phyloP scores from a whole-genome alignment of 805 yeast species.

The Tanozyma kutaoensis region DNA sequence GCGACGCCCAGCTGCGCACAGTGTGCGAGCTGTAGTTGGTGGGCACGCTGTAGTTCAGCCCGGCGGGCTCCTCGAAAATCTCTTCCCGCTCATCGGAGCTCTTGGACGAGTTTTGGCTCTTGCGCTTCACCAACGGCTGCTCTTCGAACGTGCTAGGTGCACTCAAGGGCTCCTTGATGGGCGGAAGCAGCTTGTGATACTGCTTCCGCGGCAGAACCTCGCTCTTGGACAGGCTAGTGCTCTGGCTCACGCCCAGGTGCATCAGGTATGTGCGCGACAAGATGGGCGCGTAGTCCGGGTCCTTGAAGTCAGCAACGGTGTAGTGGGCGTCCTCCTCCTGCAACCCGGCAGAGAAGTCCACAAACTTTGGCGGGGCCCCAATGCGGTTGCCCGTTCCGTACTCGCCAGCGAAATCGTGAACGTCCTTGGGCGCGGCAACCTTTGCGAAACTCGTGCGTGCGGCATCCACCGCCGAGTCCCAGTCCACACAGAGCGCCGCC shows the following conservation, averaged over 20 bases:
- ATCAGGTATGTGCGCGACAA: slow-evolving; percentile 7
- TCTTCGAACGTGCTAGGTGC: too few relatives aligned
- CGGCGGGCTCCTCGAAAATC: too few relatives aligned
- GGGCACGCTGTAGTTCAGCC: slow-evolving; percentile 23
- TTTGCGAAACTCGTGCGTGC: slow-evolving; percentile 56
- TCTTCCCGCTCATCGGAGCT: too few relatives aligned
- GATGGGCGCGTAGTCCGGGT: slow-evolving; percentile 16
- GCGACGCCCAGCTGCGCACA: slow-evolving; percentile 29
- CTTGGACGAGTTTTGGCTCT: too few relatives aligned
- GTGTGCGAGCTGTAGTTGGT: slow-evolving; percentile 14
- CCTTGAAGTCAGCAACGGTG: slow-evolving; percentile 14
- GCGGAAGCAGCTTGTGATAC: too few relatives aligned
- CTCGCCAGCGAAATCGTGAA: slow-evolving; percentile 35
- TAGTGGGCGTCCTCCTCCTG: slow-evolving; percentile 11
- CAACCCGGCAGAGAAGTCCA: slow-evolving; percentile 37
- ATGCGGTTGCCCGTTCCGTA: slow-evolving; percentile 57
- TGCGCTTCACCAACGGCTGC: too few relatives aligned
- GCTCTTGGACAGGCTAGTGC: too few relatives aligned
- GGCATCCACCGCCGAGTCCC: slow-evolving; percentile 64
- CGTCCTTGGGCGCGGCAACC: slow-evolving; percentile 50
- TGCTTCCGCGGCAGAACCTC: too few relatives aligned
- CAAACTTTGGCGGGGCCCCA: slow-evolving; percentile 44
- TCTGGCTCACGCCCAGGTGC: too few relatives aligned
- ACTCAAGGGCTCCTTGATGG: too few relatives aligned
- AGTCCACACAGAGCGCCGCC: slow-evolving; percentile 64